phyloP scores from a whole-genome alignment of 371 early-diverging fungal genomes.

The Mucor saturninus region DNA sequence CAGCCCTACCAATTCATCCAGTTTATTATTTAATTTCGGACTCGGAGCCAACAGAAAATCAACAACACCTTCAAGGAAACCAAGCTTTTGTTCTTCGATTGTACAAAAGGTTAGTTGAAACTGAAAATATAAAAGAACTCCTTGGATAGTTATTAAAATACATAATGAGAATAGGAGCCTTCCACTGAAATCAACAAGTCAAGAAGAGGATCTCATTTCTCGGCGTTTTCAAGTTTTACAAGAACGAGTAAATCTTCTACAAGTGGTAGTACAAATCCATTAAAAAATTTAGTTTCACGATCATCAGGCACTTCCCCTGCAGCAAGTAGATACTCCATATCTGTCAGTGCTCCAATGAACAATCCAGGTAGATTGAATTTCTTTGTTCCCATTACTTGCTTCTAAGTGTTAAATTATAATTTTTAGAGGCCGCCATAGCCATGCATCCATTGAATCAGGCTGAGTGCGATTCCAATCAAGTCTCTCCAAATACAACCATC shows the following conservation, averaged over 20 bases:
- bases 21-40: conserved; percentile 29
- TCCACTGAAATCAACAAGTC: conserved; percentile 19
- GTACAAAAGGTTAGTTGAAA: conserved; percentile 17
- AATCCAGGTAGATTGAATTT: conserved; percentile 35
- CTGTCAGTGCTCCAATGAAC: conserved; percentile 14
- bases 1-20: conserved; percentile 7
- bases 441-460: conserved; percentile 56
- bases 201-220: conserved; percentile 41
- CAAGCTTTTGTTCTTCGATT: conserved; percentile 25
- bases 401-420: neutral
- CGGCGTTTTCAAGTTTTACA: conserved; percentile 31
- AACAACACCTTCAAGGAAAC: conserved; percentile 24
- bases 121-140: neutral
- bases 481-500: conserved; percentile 9
- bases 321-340: conserved; percentile 13
- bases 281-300: conserved; percentile 37
- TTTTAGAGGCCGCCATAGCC: conserved; percentile 51
- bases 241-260: conserved; percentile 28
- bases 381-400: neutral
- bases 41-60: conserved; percentile 12
- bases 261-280: conserved; percentile 27
- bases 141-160: conserved; percentile 8
- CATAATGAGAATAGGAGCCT: conserved; percentile 10
- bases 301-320: conserved; percentile 19
- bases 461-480: conserved; percentile 9